These are phyloP conservation scores for Neostapfia colusana DNA, from an alignment of 176 grass and related monocot species.

Conservation along the genomic window DNA sequence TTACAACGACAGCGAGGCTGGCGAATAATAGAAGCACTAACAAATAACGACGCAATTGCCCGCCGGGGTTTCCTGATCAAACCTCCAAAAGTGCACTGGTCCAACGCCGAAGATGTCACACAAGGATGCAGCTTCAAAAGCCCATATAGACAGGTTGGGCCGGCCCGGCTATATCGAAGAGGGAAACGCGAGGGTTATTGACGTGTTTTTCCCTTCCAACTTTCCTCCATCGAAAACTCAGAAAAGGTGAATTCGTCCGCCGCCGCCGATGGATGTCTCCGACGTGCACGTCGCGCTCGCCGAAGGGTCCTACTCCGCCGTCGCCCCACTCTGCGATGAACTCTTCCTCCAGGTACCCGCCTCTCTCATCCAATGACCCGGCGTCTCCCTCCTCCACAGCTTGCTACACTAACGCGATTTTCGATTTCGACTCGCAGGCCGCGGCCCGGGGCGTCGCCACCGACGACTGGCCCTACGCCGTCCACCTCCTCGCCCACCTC, in stretches of 20 bases:
- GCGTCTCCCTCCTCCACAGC: not conserved
- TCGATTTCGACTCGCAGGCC: conserved; percentile 36
- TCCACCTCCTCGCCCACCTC: conserved; percentile 86
- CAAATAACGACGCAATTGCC: no score
- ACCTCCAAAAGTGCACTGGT: no score
- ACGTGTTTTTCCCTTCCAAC: not conserved
- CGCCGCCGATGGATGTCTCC: conserved; percentile 67
- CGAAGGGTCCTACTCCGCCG: conserved; percentile 46
- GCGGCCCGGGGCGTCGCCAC: conserved; percentile 52
- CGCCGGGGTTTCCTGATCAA: no score
- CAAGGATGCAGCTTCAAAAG: no score
- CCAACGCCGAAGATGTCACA: no score
- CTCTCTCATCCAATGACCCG: not conserved
- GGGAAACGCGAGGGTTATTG: not conserved
- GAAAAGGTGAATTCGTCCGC: not conserved
- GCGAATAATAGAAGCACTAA: no score
- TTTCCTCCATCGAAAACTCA: not conserved
- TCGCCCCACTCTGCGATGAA: conserved; percentile 72
- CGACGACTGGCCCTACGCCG: conserved; percentile 83
- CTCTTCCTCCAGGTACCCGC: conserved; percentile 18
- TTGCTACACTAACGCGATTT: not conserved
- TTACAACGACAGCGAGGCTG: no score
- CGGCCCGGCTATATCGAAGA: not conserved
- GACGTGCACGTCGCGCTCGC: conserved; percentile 56
- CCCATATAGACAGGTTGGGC: not conserved